These are phyloP conservation scores for Phytopythium mirpurense DNA, from an alignment of 352 stramenopile genomes.

Conservation along the genomic window DNA sequence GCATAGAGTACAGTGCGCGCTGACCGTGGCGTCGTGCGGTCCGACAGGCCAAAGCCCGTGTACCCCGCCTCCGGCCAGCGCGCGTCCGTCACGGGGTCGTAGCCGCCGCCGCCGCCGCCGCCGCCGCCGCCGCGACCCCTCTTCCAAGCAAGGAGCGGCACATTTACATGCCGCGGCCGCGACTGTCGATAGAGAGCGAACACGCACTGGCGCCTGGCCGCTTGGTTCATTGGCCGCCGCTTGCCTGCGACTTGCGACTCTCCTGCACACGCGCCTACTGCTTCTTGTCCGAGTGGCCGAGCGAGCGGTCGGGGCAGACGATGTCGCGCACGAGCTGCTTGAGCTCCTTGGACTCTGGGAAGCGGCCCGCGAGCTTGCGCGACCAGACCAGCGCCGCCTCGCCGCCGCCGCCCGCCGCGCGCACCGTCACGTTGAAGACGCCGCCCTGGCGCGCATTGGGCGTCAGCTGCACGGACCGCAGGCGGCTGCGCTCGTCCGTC, in stretches of 20 bases:
- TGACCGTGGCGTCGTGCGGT: neutral
- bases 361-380: slow-evolving; percentile 67
- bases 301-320: slow-evolving; percentile 72
- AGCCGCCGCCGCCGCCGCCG: neutral
- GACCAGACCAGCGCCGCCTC: slow-evolving; percentile 82
- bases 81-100: neutral
- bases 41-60: slow-evolving; percentile 21
- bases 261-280: slow-evolving; percentile 13
- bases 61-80: slow-evolving; percentile 12
- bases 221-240: too few species aligned
- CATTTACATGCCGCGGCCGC: too few species aligned
- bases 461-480: slow-evolving; percentile 60
- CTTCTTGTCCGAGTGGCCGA: slow-evolving; percentile 84
- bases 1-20: neutral
- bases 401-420: slow-evolving; percentile 29
- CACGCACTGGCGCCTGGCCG: too few species aligned
- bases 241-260: too few species aligned
- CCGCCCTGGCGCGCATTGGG: slow-evolving; percentile 52
- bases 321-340: slow-evolving; percentile 90
- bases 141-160: too few species aligned
- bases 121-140: too few species aligned
- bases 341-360: slow-evolving; percentile 91
- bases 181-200: slow-evolving; percentile 1
- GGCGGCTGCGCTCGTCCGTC: slow-evolving; percentile 38
- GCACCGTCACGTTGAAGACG: slow-evolving; percentile 66